Base-by-base conservation (phyloP, 2,329 filamentous ascomycete species). In the Cladosporium sp. region DNA sequence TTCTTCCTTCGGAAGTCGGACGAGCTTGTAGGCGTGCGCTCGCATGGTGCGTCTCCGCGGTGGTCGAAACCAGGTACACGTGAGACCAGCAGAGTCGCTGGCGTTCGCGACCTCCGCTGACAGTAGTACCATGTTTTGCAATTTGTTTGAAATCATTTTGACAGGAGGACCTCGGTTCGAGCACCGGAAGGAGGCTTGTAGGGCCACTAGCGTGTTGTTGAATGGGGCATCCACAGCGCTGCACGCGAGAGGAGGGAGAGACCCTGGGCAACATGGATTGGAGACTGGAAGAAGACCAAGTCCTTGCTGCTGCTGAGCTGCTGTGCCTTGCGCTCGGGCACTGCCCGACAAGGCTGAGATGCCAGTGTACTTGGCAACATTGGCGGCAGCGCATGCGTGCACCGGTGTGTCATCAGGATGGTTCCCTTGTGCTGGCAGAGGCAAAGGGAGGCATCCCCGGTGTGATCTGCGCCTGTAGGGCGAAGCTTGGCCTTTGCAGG, bases 171-270 rank as follows among this genome's bases (percentile, higher is more conserved):
- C 52, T 55, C 52, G 52, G 52, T 32, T 55, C 52, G 32, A 21
- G 52, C 28, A 32, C 52, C 52, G 32, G 8, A 55, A 55, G 30
- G 28, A 41, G 55, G 21, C 30, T 59, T 26, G 57, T 47, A 59
- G 57, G 57, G 57, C 57, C 57, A 59, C 57, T 59, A 59, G 57
- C 36, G 57, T 28, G 26, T 44, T 11, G 26, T 26, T 28, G 24
- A 34, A 58, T 58, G 34, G 32, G 55, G 55, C n/a, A 58, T 58
- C 34, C 55, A 38, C 55, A 58, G 55, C 55, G 55, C 55, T n/a
- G 34, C 55, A 55, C 52, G 52, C 52, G 52, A 55, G 34, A 15
- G 34, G 52, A 55, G 34, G 10, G 34, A 36, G 41, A 55, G 52
- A 34, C 52, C 52, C 52, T 55, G 28, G 41, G 28, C 24, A 52